Base-by-base conservation (phyloP, 202 grass and related monocot genomes). In the Setaria viridis region DNA sequence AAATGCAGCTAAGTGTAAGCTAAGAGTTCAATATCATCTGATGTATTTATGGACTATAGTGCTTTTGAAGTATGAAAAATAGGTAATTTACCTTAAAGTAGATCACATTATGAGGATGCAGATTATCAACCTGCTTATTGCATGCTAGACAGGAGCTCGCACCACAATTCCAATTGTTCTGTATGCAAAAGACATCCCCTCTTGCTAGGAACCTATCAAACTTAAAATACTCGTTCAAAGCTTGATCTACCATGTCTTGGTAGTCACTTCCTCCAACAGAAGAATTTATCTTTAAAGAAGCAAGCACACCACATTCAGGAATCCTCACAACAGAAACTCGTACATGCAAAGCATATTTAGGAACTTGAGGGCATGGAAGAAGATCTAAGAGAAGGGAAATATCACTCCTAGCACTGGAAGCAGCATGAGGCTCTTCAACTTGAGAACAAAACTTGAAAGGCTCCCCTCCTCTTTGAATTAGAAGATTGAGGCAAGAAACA, bases 301-400 rank as follows among this genome's bases (percentile, higher is more conserved):
- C 84, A 69, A 99, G 72, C 57, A 90, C 78, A 77, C 94, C 97
- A 67, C 97, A 99, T 85, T 96, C 93, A 85, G 97, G 92, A 68
- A 94, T 90, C 82, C 90, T 96, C 53, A 99, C 91, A 85, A 93
- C 88, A 83, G 93, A 96, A 65, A 91, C 90, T 45, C 94, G 88
- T 75, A 99, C 74, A 59, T 99, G 93, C 73, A 87, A 90, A 43
- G 93, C 93, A 88, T 96, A 87, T 89, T 58, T 99, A 39, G 88
- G 97, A 71, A 91, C 85, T 51, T 83, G 85, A 67, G 88, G 82
- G 73, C 85, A 99, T 80, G 96, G 85, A 55, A 86, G 73, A 92
- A 99, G 79, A 20, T 99, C 93, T 45, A 99, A 57, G 59, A 84
- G 72, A 78, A 93, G 30, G 82, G 72, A 91, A 78, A 78, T 62